Base-by-base conservation (phyloP, 495 filamentous ascomycete genomes). In the Neurospora intermedia region DNA sequence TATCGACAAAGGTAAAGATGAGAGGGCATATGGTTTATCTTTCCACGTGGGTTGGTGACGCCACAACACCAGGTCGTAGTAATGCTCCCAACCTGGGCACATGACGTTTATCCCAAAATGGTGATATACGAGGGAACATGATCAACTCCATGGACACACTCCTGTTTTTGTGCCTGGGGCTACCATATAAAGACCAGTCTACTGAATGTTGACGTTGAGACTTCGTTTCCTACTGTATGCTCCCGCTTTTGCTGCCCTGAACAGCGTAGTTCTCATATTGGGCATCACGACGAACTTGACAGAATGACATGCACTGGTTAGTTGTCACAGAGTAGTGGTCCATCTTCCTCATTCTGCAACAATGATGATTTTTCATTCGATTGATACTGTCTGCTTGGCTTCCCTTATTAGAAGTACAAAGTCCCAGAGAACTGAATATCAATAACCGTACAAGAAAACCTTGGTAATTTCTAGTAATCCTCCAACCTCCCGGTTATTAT, bases 361-460 rank as follows among this genome's bases (percentile, higher is more conserved):
- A 66, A 72, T 72, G 43, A 72, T 7, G 45, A 72, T 73, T 73
- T 77, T 76, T 70, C 69, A 73, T 73, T 74, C 42, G 45, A 78
- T 70, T 73, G 70, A 79, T 79, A 75, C 78, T 77, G 62, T 71
- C 69, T 70, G 70, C 77, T 74, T 43, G 72, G 70, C 73, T 73
- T 70, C 40, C 75, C 20, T 45, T n/a, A 71, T 69, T 54, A 69
- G n/a, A 79, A 78, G 71, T 69, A 73, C 71, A 74, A 76, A 72
- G 69, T 72, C 66, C 71, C 69, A 70, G 74, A 66, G 54, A 66
- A 66, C 54, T 70, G 70, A 74, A 78, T 75, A 75, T 76, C 75
- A 71, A 74, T 75, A 45, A 75, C 78, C 73, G 75, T 76, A 79
- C 75, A 77, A 80, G 59, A 73, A 78, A 70, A 75, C 54, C 54